Percentiles rank a stretch among this genome's conserved stretches.
These are phyloP conservation scores for Medicago lupulina DNA, from an alignment of 306 rosid species.

Conservation along the genomic window DNA sequence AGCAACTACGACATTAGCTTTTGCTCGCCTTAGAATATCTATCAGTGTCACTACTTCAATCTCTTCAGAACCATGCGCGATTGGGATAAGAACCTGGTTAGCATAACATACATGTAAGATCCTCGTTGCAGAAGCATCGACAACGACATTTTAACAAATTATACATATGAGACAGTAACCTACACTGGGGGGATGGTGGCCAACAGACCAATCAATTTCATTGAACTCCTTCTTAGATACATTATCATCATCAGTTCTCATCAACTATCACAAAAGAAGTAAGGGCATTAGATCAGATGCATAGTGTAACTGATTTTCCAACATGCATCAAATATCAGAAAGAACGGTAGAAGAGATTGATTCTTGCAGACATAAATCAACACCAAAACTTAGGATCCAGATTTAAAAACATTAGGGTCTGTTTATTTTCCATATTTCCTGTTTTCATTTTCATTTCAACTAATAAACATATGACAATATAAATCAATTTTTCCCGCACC, in stretches of 20 bases:
- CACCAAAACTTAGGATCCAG: constrained; percentile 8
- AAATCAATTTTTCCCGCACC: too few relatives aligned
- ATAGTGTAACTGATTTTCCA: constrained; percentile 2
- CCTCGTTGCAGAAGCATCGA: constrained; percentile 32
- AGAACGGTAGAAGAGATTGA: not conserved
- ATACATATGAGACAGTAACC: constrained; percentile 47
- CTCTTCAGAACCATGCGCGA: constrained; percentile 89
- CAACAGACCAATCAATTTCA: constrained; percentile 80
- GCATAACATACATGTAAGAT: constrained; percentile 32
- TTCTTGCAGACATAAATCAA: not conserved
- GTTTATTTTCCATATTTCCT: too few relatives aligned
- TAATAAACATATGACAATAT: too few relatives aligned
- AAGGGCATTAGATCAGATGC: constrained; percentile 39
- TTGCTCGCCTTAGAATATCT: constrained; percentile 88
- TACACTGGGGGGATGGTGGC: constrained; percentile 71
- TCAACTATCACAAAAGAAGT: constrained; percentile 56
- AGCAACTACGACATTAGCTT: constrained; percentile 84
- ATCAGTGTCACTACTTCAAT: constrained; percentile 85
- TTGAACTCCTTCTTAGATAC: constrained; percentile 81
- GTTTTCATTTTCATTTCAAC: too few relatives aligned
- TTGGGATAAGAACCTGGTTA: constrained; percentile 82
- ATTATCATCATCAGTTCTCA: constrained; percentile 51
- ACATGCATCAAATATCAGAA: constrained; percentile 24
- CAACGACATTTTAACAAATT: constrained; percentile 9
- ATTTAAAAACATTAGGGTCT: constrained; percentile 3